Percentiles rank a stretch among this genome's conserved stretches.
Conservation (phyloP, 2,329 filamentous ascomycete genomes). For the Sclerotinia borealis region DNA sequence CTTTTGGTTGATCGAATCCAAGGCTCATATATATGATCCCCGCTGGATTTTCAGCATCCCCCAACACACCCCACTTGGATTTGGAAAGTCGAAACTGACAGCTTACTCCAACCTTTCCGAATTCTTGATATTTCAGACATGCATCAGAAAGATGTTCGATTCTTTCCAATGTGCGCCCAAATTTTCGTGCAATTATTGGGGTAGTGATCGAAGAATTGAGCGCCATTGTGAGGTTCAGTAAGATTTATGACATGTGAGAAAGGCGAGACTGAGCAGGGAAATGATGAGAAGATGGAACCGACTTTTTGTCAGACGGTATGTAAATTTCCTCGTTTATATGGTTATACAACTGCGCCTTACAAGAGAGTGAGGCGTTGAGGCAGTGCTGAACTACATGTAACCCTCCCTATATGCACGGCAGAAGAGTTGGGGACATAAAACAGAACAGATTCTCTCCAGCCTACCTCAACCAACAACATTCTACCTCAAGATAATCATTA, state of each 20-base stretch:
- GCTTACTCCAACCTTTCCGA: neutral
- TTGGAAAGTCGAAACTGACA: neutral
- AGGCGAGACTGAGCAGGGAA: neutral
- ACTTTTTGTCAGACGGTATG: neutral
- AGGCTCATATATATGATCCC: slow-evolving; percentile 9
- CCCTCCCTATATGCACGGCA: neutral
- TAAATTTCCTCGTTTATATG: neutral
- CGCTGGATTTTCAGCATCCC: neutral
- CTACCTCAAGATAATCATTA: too few species aligned
- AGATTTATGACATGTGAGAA: neutral
- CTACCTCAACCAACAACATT: too few species aligned
- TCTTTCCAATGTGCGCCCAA: neutral
- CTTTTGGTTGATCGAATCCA: slow-evolving; percentile 4
- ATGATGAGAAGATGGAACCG: neutral
- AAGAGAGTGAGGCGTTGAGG: neutral
- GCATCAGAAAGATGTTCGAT: neutral
- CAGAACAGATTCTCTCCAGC: too few species aligned
- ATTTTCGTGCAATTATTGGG: neutral
- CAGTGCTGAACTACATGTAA: neutral
- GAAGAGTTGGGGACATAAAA: neutral
- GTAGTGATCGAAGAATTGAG: neutral
- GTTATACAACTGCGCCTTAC: too few species aligned
- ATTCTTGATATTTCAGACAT: neutral
- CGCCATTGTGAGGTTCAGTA: neutral
- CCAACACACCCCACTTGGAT: neutral